Evolutionary conservation across 2,329 filamentous ascomycete genomes (phyloP), one percentile per base, ranked within the genome.

Genomic region (Orbilia ellipsospora): DNA sequence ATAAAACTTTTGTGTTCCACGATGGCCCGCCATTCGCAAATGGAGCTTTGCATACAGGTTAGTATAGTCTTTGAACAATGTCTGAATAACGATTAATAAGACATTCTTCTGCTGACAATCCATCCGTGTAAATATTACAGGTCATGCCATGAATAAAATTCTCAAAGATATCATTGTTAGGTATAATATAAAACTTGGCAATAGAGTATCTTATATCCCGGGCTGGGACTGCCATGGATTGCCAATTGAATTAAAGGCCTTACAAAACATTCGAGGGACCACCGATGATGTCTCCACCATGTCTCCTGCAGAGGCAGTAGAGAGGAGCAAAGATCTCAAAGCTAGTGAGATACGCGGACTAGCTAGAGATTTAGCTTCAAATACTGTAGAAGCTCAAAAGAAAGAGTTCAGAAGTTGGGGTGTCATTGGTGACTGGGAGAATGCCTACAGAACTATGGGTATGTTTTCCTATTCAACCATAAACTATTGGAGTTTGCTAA

Each of bases 211-310:
- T 45, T 99, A 96, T 80, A 86, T 93, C 15, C 95, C 95, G 1
- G 94, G 95, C 54, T 99, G 95, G 95, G 96, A 99, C 82, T 99
- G 95, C 78, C 95, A 99, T 84, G 95, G 95, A 0, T 86, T 99
- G 57, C 95, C 95, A 0, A 99, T 99, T 80, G 95, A 99, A 85
- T 87, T 98, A 79, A 99, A 98, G 83, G 95, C 94, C 23, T 86
- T 99, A 15, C 91, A 91, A 79, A 83, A 84, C 78, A 80, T 82
- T 78, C 82, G 82, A 68, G 80, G 52, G 55, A 56, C 28, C 75
- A 79, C 50, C 57, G 78, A 73, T 69, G 36, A 51, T 44, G 42
- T 55, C 20, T 61, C 62, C 51, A 18, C 56, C 12, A 66, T 70
- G 57, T 67, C 73, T 16, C 66, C 70, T 4, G 69, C 73, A 44